Base-by-base conservation (phyloP, 129 eudicot species). In the Flaveria linearis region DNA sequence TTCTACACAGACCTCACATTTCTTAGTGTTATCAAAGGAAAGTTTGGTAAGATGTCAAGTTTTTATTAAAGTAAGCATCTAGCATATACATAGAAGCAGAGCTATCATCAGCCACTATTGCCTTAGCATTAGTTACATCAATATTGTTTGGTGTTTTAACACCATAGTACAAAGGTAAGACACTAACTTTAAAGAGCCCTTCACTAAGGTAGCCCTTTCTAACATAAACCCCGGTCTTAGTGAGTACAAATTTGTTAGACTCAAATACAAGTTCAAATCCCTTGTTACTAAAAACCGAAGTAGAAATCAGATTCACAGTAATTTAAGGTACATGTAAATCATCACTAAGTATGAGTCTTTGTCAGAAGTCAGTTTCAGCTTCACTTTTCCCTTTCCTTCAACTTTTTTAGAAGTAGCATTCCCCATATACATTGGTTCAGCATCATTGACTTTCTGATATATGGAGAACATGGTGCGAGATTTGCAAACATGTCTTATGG, bases 181-280 rank as follows among this genome's bases (percentile, higher is more conserved):
- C 53, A 68, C 72, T 68, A 11, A 42, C 13, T 41, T 68, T 68
- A 6, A 68, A 68, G 30, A 68, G 30, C 41, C 53, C 72, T 8
- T 68, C 25, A 11, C 30, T 22, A 5, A 41, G 68, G 68, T 28
- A 62, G 1, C 68, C 43, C 68, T 62, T 67, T 10, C 17, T 36
- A 41, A 43, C 55, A 68, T 41, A 68, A 25, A 18, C 72, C 39
- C 39, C 53, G 43, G 39, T 55, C 53, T 68, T 68, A 9, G 55
- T 68, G 30, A 68, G 14, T 43, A 68, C 55, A 41, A 25, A 20
- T 41, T 68, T 68, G 0, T 11, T 17, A 3, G 0, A 68, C 7
- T 68, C 72, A 12, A 42, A 68, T 68, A 43, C 72, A 68, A 42
- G 72, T 43, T 68, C 43, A 28, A 61, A 61, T 5, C 67, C 39